A percentile compares a stretch with the other conserved stretches of the same genome.
Conservation (phyloP, 768 basidiomycete species). For the Hypsizygus marmoreus region DNA sequence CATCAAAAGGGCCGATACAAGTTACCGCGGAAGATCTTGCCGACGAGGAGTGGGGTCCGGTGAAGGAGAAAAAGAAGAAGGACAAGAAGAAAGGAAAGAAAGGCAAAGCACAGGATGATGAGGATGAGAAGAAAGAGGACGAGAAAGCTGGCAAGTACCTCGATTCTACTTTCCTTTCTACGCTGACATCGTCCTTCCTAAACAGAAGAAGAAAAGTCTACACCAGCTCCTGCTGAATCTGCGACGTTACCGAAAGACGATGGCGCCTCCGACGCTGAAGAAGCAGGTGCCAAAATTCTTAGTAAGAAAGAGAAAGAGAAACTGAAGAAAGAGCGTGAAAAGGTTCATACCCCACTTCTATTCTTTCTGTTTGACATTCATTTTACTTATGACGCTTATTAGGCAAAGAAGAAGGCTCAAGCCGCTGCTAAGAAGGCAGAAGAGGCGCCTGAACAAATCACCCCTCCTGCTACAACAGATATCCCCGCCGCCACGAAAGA, state of each 20-base stretch:
- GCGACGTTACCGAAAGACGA: conserved; percentile 31
- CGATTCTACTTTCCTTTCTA: not conserved
- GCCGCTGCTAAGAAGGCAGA: conserved; percentile 78
- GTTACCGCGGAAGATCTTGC: conserved; percentile 73
- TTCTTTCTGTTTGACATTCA: conserved; percentile 6
- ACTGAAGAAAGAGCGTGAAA: conserved; percentile 96
- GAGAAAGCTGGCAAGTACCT: conserved; percentile 21
- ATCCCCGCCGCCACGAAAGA: conserved; percentile 40
- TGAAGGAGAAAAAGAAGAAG: conserved; percentile 65
- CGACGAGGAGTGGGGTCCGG: conserved; percentile 71
- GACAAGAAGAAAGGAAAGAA: conserved; percentile 60
- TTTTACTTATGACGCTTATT: conserved; percentile 15
- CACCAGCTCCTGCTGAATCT: conserved; percentile 26
- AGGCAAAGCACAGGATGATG: conserved; percentile 40
- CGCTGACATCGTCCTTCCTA: too few relatives aligned
- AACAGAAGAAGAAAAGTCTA: conserved; percentile 23
- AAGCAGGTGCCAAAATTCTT: conserved; percentile 64
- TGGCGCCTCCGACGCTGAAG: conserved; percentile 57
- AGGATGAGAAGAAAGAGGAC: conserved; percentile 39
- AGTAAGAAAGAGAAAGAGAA: conserved; percentile 97
- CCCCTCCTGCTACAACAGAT: conserved; percentile 28
- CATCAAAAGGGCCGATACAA: conserved; percentile 46
- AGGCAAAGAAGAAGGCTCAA: conserved; percentile 96
- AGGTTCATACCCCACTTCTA: conserved; percentile 49
- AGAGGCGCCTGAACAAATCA: conserved; percentile 27